Conservation (phyloP, 495 filamentous ascomycete species). For the Lasiosphaeria miniovina region DNA sequence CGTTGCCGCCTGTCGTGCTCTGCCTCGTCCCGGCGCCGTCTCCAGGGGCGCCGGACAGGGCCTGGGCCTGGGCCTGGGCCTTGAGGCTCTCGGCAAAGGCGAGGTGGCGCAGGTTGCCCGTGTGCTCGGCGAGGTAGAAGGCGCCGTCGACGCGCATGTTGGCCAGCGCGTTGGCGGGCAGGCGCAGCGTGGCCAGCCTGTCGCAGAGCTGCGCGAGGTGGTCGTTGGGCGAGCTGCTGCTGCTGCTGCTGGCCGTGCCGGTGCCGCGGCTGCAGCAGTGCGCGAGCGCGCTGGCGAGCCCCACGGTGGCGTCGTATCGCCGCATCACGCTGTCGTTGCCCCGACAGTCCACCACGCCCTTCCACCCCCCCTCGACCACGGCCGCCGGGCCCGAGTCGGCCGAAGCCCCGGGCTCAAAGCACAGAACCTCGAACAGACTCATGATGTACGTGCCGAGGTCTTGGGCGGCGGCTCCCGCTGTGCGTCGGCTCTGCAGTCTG, state of each 20-base stretch:
- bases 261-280: constrained; percentile 23
- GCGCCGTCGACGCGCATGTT: constrained; percentile 31
- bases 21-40: too few relatives aligned
- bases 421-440: constrained; percentile 26
- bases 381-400: neutral
- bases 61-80: neutral
- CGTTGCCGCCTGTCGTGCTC: too few relatives aligned
- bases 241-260: constrained; percentile 14
- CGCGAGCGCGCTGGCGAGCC: constrained; percentile 22
- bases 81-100: constrained; percentile 40
- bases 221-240: constrained; percentile 9
- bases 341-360: constrained; percentile 5
- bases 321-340: constrained; percentile 10
- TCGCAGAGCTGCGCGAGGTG: constrained; percentile 26
- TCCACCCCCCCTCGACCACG: constrained; percentile 21
- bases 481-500: constrained; percentile 5
- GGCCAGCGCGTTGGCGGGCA: constrained; percentile 17
- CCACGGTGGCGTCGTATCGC: constrained; percentile 28
- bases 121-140: constrained; percentile 41
- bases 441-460: constrained; percentile 29
- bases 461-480: neutral
- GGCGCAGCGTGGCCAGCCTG: constrained; percentile 20
- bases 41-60: too few relatives aligned
- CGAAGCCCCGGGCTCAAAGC: constrained; percentile 6
- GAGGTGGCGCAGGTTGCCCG: constrained; percentile 41